These are phyloP conservation scores for Hypoxylon sp. DNA, from an alignment of 2,329 filamentous ascomycete genomes.

Conservation along the genomic window DNA sequence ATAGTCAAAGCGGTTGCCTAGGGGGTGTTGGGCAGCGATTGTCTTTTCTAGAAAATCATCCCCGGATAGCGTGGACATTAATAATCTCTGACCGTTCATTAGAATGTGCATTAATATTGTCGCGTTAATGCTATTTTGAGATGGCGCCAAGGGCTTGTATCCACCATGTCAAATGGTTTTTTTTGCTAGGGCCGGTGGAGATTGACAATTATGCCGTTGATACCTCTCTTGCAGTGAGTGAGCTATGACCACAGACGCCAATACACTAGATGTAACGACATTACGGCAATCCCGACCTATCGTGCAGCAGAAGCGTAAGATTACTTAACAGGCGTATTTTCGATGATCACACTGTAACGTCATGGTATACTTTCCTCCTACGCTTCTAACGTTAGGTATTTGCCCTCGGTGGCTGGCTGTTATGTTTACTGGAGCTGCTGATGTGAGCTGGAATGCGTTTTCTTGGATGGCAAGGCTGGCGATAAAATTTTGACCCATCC, in stretches of 20 bases:
- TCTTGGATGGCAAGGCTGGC: constrained; percentile 32
- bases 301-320: constrained; percentile 24
- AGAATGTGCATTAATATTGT: constrained; percentile 31
- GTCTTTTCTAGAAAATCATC: constrained; percentile 39
- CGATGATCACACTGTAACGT: constrained; percentile 17
- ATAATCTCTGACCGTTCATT: constrained; percentile 21
- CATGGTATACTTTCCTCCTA: constrained; percentile 17
- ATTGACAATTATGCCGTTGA: constrained; percentile 33
- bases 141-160: constrained; percentile 29
- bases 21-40: constrained; percentile 16
- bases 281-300: constrained; percentile 38
- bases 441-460: constrained; percentile 25
- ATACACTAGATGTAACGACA: constrained; percentile 42
- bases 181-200: constrained; percentile 33
- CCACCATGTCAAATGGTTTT: constrained; percentile 26
- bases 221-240: constrained; percentile 20
- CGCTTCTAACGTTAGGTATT: constrained; percentile 2
- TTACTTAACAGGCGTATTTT: constrained; percentile 17
- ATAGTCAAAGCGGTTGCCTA: constrained; percentile 24
- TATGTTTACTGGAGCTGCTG: constrained; percentile 16
- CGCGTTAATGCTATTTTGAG: constrained; percentile 41
- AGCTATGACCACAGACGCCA: constrained; percentile 39
- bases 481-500: constrained; percentile 32
- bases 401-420: constrained; percentile 6
- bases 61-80: constrained; percentile 24